A percentile compares a stretch with the other conserved stretches of the same genome.
These are phyloP conservation scores for Coemansia guatemalensis DNA, from an alignment of 192 early-diverging fungal species.

Conservation along the genomic window DNA sequence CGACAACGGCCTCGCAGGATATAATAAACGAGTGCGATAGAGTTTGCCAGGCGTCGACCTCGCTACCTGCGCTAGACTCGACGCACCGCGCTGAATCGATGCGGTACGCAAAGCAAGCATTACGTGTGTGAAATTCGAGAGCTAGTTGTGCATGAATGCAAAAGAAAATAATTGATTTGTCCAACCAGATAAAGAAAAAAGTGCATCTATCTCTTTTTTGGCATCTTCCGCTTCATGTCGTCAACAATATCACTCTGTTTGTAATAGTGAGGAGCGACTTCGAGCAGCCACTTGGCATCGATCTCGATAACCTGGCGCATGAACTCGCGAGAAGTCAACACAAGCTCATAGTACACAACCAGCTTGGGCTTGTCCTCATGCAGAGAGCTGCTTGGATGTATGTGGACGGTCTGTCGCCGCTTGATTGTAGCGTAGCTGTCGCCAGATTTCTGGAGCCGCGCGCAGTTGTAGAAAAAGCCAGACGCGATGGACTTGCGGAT, in stretches of 20 bases:
- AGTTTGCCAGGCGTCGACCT: not conserved
- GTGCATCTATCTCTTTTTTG: conserved; percentile 20
- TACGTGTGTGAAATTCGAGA: not conserved
- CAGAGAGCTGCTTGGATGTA: conserved; percentile 87
- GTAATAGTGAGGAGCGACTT: conserved; percentile 90
- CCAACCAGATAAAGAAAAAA: not conserved
- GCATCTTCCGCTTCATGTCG: conserved; percentile 51
- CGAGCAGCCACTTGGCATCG: conserved; percentile 74
- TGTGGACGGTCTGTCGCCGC: conserved; percentile 84
- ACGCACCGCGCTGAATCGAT: not conserved
- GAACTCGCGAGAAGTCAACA: conserved; percentile 92
- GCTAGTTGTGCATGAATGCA: not conserved
- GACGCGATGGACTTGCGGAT: conserved; percentile 92
- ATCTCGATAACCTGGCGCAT: conserved; percentile 96
- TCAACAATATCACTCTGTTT: conserved; percentile 76
- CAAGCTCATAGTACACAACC: conserved; percentile 91
- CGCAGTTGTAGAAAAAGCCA: conserved; percentile 96
- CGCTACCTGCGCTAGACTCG: too few relatives aligned
- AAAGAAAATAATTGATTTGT: conserved; percentile 2
- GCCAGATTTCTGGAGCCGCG: conserved; percentile 78
- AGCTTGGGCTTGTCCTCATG: conserved; percentile 81
- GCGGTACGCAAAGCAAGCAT: conserved; percentile 14
- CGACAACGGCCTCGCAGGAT: not conserved
- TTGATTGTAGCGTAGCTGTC: conserved; percentile 92
- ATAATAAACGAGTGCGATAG: not conserved